Base-by-base conservation (phyloP, 2,329 filamentous ascomycete species). In the Cladosporium oxysporum region DNA sequence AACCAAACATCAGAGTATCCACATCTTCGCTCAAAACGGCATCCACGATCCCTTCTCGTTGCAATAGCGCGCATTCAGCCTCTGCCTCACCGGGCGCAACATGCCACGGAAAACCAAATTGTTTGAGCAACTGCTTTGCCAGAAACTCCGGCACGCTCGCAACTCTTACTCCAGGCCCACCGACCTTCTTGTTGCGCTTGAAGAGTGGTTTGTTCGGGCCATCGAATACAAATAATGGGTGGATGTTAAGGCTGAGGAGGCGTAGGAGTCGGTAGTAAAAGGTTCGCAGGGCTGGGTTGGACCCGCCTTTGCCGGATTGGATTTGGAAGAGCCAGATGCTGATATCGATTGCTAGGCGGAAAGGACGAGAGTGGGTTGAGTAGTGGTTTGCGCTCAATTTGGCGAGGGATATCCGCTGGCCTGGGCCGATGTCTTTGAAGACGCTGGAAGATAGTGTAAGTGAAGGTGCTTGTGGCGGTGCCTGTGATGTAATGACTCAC, bases 291-390 rank as follows among this genome's bases (percentile, higher is more conserved):
- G 93, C 93, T 7, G 95, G 94, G 72, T 97, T 97, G 12, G 89
- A 88, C 67, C 95, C 95, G 57, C 94, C 89, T 81, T 88, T 88
- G 21, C 91, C 91, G 16, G 92, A 90, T 75, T 96, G 93, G 14
- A 90, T 90, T 75, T 99, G 95, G 75, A 97, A 98, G 53, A 97
- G 90, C 95, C 95, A 99, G 75, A 99, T 98, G 2, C 93, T 92
- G 71, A 96, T 91, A 76, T 99, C 95, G 69, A 99, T 91, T 47
- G 95, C 95, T 57, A 99, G 84, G 49, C 93, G 90, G 49, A 98
- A 82, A 0, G 93, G 93, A 1, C 89, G 85, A 28, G 86, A 85
- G 12, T 87, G 88, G 63, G 84, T 79, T 73, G 92, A 87, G 69
- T 96, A 86, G 71, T 91, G 90, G 58, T 93, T 87, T 55, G 93